Base-by-base conservation (phyloP, 1,284 basidiomycete genomes). In the Cryptococcus wingfieldii region DNA sequence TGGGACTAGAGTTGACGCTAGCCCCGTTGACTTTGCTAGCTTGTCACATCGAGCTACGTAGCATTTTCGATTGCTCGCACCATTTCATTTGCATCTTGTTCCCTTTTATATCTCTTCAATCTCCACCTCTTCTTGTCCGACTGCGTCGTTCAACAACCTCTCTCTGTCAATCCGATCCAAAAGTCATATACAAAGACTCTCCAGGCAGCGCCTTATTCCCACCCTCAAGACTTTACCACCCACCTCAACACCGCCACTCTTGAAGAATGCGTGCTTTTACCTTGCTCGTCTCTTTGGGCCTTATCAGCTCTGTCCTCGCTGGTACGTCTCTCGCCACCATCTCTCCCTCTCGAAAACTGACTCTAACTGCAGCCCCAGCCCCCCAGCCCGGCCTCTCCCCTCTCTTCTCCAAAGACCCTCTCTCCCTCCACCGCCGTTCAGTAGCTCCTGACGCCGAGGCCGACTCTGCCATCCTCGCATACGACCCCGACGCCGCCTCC, bases 351-450 rank as follows among this genome's bases (percentile, higher is more conserved):
- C 28, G 4, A 19, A 10, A 5, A 8, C 34, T 48, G 23, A 28
- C 27, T 54, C 16, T 13, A 0, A 47, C 38, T 38, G 5, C n/a
- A 23, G 28, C 34, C 34, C 50, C 34, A 23, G 25, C 50, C 13
- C 28, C 47, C 23, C 19, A 25, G 10, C 25, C 39, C 39, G 28
- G 49, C 13, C 34, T 53, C n/a, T 39, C 53, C 28, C 54, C 61
- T 12, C 54, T 62, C 27, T 60, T 61, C 54, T 43, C 61, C 46
- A 62, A 64, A 51, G 66, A 65, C 54, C 60, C 64, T 4, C 41
- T 65, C 18, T 48, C 64, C 3, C 51, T 66, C 19, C 66, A 66
- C 51, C 51, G 52, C 14, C 61, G 63, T 44, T 54, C 65, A 10
- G 44, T 46, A 13, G 41, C 19, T 9, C 41, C 19, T 4, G 16